Evolutionary conservation across 1,284 basidiomycete species (phyloP), one percentile per base, ranked within the genome.

Genomic region (Melampsora larici-populina): DNA sequence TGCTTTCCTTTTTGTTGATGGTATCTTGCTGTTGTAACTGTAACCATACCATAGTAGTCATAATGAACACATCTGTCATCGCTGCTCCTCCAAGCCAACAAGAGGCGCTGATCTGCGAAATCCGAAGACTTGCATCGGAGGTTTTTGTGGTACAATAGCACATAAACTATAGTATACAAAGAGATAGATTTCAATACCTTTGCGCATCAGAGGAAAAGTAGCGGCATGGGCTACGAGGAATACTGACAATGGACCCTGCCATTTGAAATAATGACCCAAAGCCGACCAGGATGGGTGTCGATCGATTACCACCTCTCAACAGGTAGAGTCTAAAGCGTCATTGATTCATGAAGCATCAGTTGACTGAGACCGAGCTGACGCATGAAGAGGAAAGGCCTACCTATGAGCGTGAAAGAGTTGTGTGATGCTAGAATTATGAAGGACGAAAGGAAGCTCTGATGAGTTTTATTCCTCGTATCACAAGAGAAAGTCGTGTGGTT

Each of bases 51-150:
- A 80, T 67, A 31, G 79, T 70, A 24, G 43, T 24, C 0, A 79
- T 80, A 48, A 80, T 79, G 31, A 80, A 26, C 17, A 79, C 40
- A 48, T 80, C 80, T 2, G 71, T 70, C 9, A 40, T 48, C 0
- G 79, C 80, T 7, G 80, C 79, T 1, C 55, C 48, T 36, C 71
- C 78, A 24, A 78, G 66, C 64, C 78, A 78, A 60, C 43, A 67
- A 43, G 69, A 36, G 7, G 71, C 78, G 15, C 79, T 77, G 60
- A 78, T 78, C 9, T 76, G 68, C 21, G 24, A 78, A 4, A 31
- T 21, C 26, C 78, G 79, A 51, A 79, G 51, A 51, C 21, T 68
- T 18, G 49, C 15, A 15, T 46, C 43, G 11, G 1, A 17, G 43
- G 8, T 15, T 17, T 46, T 17, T 17, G 43, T 46, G 15, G 43